Base-by-base conservation (phyloP, 495 filamentous ascomycete species). In the Neurospora sp. region DNA sequence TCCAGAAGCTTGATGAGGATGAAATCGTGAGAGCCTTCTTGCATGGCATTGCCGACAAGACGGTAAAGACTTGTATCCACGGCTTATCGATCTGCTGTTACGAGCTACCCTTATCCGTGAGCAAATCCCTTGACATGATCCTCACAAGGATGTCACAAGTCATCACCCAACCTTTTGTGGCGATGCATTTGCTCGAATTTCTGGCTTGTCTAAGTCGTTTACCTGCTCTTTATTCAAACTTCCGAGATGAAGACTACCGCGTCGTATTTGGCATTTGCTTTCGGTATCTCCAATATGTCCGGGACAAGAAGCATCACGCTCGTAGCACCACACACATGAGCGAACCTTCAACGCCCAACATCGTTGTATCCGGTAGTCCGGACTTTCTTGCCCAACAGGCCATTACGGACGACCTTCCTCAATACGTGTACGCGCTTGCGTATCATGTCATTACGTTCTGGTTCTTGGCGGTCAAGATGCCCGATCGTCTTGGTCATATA, bases 391-490 rank as follows among this genome's bases (percentile, higher is more conserved):
- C 76, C 12, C 82, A 80, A 70, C 83, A 81, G 44, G 83, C 80
- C 71, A 75, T 81, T 23, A 81, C 84, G 7, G 88, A 90, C 69
- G 92, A 93, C 77, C 85, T 95, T 10, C 92, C 93, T 1, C 93
- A 94, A 79, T 99, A 99, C 79, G 93, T 98, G 39, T 94, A 94
- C 78, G 91, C 93, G 1, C 84, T 98, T 35, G 94, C 96, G 7
- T 97, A 97, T 79, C 94, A 98, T 81, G 94, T 97, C 76, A 93
- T 98, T 76, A 92, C 93, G 4, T 97, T 97, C 77, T 99, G 96
- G 96, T 98, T 97, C 80, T 84, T 98, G 71, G 92, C 93, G 8
- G 79, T 98, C 74, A 94, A 92, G 79, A 86, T 97, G 40, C 85
- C 90, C 48, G 94, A 98, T 75, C 90, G 96, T 38, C 87, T 89